phyloP scores from a whole-genome alignment of 192 early-diverging fungal genomes.

The Rhizoclosmatium globosum region DNA sequence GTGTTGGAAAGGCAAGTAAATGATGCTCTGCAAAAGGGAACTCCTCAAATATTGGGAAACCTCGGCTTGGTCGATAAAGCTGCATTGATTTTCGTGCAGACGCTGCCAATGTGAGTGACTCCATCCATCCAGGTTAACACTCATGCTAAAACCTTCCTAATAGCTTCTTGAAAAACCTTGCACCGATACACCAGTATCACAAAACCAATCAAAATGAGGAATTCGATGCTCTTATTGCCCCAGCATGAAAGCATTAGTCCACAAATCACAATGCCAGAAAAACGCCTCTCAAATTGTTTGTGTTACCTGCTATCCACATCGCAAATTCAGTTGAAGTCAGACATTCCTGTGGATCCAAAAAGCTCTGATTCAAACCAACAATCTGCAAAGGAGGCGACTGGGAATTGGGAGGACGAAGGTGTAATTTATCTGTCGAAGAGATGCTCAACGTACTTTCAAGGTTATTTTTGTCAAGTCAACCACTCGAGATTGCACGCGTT shows the following conservation, averaged over 20 bases:
- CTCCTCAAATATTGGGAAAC: slow-evolving; percentile 66
- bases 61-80: slow-evolving; percentile 77
- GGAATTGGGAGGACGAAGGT: slow-evolving; percentile 34
- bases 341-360: slow-evolving; percentile 32
- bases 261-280: slow-evolving; percentile 57
- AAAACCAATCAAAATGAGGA: slow-evolving; percentile 60
- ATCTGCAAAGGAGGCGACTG: slow-evolving; percentile 44
- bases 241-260: slow-evolving; percentile 59
- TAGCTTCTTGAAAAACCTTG: slow-evolving; percentile 62
- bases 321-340: slow-evolving; percentile 49
- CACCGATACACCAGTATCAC: slow-evolving; percentile 54
- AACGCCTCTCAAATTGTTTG: slow-evolving; percentile 58
- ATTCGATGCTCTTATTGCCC: slow-evolving; percentile 57
- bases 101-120: slow-evolving; percentile 66
- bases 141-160: neutral
- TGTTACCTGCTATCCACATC: slow-evolving; percentile 63
- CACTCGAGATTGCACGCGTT: slow-evolving; percentile 74
- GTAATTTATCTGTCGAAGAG: slow-evolving; percentile 68
- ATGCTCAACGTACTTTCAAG: slow-evolving; percentile 74
- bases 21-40: slow-evolving; percentile 78
- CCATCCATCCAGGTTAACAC: neutral
- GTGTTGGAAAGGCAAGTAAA: slow-evolving; percentile 76
- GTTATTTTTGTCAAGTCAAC: slow-evolving; percentile 65
- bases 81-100: slow-evolving; percentile 68
- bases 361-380: neutral